Evolutionary conservation across 768 basidiomycete species (phyloP).

Genomic region (Termitomyces sp.): DNA sequence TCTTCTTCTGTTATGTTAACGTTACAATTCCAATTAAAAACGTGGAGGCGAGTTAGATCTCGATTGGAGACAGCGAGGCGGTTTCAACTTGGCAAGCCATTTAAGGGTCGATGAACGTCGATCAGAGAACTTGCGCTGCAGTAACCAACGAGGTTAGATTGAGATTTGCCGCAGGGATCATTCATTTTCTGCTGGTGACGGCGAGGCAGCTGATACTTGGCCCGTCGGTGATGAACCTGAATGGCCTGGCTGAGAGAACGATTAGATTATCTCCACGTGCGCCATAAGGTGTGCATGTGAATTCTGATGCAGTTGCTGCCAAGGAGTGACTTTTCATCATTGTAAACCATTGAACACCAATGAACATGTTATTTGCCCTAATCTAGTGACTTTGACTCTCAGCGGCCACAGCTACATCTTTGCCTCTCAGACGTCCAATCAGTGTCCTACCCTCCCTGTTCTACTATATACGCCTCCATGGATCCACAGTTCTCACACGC

Average conservation of each 20-base stretch:
- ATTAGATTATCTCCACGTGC: conserved; percentile 12
- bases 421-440: conserved; percentile 19
- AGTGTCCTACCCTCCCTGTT: too few relatives aligned
- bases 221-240: not conserved
- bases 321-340: not conserved
- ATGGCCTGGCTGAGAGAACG: not conserved
- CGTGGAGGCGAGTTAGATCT: conserved; percentile 18
- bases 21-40: conserved; percentile 15
- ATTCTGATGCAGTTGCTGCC: conserved; percentile 7
- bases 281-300: conserved; percentile 5
- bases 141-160: not conserved
- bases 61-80: conserved; percentile 10
- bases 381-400: not conserved
- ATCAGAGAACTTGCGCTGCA: conserved; percentile 12
- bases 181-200: not conserved
- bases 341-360: not conserved
- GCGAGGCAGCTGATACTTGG: not conserved
- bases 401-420: conserved; percentile 5
- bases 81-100: conserved; percentile 11
- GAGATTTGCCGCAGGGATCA: conserved; percentile 7
- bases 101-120: conserved; percentile 10
- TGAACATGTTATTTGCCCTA: not conserved
- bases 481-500: conserved; percentile 40
- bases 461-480: conserved; percentile 23
- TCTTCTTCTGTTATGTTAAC: conserved; percentile 16